Evolutionary conservation across 306 rosid genomes (phyloP).

Genomic region (Psophocarpus tetragonolobus): DNA sequence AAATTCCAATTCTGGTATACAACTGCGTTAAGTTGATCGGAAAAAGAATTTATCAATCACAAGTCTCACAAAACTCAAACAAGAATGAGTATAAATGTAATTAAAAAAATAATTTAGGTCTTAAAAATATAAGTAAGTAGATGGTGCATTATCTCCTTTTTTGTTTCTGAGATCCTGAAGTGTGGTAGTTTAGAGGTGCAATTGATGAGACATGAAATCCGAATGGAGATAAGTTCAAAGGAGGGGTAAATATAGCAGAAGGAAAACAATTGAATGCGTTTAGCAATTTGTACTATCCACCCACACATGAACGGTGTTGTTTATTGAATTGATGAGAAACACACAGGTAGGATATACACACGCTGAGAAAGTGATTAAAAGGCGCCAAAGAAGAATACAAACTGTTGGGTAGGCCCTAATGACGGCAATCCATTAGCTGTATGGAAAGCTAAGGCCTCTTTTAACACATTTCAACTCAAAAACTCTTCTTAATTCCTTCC

Average conservation of each 20-base stretch:
- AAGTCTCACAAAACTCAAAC: too few relatives aligned
- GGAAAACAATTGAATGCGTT: background rate
- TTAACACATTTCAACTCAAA: slow-evolving; percentile 39
- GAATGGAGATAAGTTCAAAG: background rate
- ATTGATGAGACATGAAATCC: background rate
- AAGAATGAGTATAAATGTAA: too few relatives aligned
- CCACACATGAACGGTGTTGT: background rate
- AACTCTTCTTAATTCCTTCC: slow-evolving; percentile 1
- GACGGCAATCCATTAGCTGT: slow-evolving; percentile 75
- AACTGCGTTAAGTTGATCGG: too few relatives aligned
- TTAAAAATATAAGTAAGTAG: background rate
- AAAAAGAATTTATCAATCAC: too few relatives aligned
- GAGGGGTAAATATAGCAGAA: background rate
- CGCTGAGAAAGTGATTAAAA: slow-evolving; percentile 34
- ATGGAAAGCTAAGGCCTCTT: slow-evolving; percentile 54
- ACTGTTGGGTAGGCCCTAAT: slow-evolving; percentile 63
- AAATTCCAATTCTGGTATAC: too few relatives aligned
- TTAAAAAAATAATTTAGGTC: too few relatives aligned
- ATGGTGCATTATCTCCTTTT: background rate
- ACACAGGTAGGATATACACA: background rate
- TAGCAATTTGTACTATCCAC: background rate
- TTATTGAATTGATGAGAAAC: background rate
- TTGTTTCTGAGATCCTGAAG: background rate
- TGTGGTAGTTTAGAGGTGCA: background rate
- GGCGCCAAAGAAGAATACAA: slow-evolving; percentile 24